Base-by-base conservation (phyloP, 768 basidiomycete species). In the Cystofilobasidium bisporidii region DNA sequence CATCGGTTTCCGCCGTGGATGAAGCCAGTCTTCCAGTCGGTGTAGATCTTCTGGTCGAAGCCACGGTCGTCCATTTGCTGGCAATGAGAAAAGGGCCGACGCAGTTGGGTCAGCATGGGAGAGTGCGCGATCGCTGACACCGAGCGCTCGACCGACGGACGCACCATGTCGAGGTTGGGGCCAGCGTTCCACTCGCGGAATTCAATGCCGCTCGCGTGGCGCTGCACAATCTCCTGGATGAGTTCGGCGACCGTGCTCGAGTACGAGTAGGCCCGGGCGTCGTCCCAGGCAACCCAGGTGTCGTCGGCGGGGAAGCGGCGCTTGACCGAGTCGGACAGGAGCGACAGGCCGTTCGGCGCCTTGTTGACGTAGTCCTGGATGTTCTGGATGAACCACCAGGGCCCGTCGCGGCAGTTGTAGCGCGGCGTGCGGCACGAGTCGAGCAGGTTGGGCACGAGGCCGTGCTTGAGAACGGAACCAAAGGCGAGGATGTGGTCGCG, bases 331-430 rank as follows among this genome's bases (percentile, higher is more conserved):
- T 94, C 91, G 1, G 84, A 81, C 36, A 98, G 83, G 65, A 98
- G 82, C 0, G 85, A 79, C 33, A 87, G 73, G 0, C 96, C 96
- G 70, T 91, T 87, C 0, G 96, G 93, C 0, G 88, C 90, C 76
- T 82, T 86, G 56, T 78, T 79, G 26, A 84, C 86, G 75, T 97
- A 98, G 76, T 98, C 92, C 74, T 98, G 96, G 64, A 99, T 96
- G 74, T 88, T 96, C 76, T 99, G 94, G 67, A 97, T 76, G 89
- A 98, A 94, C 91, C 92, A 98, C 94, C 93, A 98, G 5, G 96
- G 94, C 10, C 91, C 91, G 75, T 99, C 96, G 62, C 96, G 86
- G 6, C 91, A 98, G 77, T 98, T 98, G 77, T 78, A 90, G 86
- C 92, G 82, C 22, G 93, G 93, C 68, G 79, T 87, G 59, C 86